Evolutionary conservation across 768 basidiomycete species (phyloP), one percentile per base, ranked within the genome.

Genomic region (Sporobolomyces roseus): DNA sequence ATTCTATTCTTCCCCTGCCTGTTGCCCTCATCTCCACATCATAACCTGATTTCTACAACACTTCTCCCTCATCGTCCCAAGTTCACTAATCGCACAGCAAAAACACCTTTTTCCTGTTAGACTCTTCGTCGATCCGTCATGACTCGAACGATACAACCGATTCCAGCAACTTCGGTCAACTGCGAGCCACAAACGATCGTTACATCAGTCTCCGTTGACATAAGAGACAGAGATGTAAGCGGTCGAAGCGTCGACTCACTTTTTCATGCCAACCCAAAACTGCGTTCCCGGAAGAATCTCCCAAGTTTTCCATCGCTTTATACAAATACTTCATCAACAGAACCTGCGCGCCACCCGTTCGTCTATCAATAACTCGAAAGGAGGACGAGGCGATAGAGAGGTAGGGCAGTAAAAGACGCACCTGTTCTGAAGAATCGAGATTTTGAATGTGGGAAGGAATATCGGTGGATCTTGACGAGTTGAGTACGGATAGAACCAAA

Each of bases 291-390:
- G 82, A 85, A 35, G 84, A 83, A 78, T 84, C 82, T 82, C 86
- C 3, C 83, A 81, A 75, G 52, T 83, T 79, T 23, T 82, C 85
- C 93, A 96, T 97, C 21, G 91, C 93, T 81, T 98, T 98, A 85
- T 97, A 98, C 21, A 98, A 81, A 77, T 94, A 98, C 78, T 93
- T 94, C 94, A 96, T 98, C 61, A 97, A 83, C 36, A 87, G 89
- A 76, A 96, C 94, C 76, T 93, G 29, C 7, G 7, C n/a, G n/a
- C n/a, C n/a, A n/a, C n/a, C n/a, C n/a, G n/a, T n/a, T n/a, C n/a
- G n/a, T n/a, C n/a, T n/a, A 7, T 14, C 25, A 52, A 13, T 2
- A 29, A 30, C 5, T 25, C 41, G 30, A 36, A 41, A 30, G 13
- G 41, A 8, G 27, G 12, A 10, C 25, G 32, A 23, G 43, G 14